phyloP scores from a whole-genome alignment of 2,329 filamentous ascomycete species.

The Pseudogymnoascus sp. region DNA sequence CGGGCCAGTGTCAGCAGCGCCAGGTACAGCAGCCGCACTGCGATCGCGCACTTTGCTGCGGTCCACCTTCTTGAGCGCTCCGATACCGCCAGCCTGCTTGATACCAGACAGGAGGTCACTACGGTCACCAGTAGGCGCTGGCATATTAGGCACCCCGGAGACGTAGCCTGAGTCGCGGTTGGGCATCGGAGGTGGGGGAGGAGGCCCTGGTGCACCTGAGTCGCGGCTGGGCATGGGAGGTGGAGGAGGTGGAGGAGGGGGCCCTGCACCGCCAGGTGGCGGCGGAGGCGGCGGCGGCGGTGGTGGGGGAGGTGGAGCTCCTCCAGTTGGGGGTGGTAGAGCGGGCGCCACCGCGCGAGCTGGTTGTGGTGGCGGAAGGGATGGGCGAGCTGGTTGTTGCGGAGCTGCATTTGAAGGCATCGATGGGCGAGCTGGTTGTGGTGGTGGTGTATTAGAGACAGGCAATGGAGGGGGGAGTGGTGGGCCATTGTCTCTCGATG shows the following conservation, averaged over 20 bases:
- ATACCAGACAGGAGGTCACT: constrained; percentile 63
- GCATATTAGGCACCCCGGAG: constrained; percentile 43
- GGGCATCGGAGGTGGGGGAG: constrained; percentile 45
- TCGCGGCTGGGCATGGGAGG: constrained; percentile 33
- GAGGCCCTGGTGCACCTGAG: constrained; percentile 40
- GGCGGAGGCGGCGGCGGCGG: constrained; percentile 33
- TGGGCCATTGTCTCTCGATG: constrained; percentile 29
- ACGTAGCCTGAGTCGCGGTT: constrained; percentile 52
- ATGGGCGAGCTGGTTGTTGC: constrained; percentile 24
- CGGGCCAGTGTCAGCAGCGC: constrained; percentile 40
- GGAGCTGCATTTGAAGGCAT: constrained; percentile 23
- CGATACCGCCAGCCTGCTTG: constrained; percentile 59
- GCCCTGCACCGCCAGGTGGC: constrained; percentile 25
- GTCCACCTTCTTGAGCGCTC: constrained; percentile 67
- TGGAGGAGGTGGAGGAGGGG: constrained; percentile 32
- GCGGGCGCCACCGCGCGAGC: constrained; percentile 28
- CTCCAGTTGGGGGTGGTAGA: constrained; percentile 31
- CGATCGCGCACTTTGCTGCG: constrained; percentile 62
- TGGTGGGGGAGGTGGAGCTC: constrained; percentile 24
- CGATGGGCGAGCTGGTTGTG: constrained; percentile 33
- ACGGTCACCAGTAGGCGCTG: constrained; percentile 39
- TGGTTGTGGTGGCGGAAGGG: constrained; percentile 32
- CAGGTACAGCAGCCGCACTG: constrained; percentile 55
- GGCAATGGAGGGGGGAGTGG: constrained; percentile 26
- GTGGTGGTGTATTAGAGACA: not conserved